A percentile compares a stretch with the other conserved stretches of the same genome.
Evolutionary conservation across 371 early-diverging fungal genomes (phyloP).

Genomic region (Apophysomyces trapeziformis): DNA sequence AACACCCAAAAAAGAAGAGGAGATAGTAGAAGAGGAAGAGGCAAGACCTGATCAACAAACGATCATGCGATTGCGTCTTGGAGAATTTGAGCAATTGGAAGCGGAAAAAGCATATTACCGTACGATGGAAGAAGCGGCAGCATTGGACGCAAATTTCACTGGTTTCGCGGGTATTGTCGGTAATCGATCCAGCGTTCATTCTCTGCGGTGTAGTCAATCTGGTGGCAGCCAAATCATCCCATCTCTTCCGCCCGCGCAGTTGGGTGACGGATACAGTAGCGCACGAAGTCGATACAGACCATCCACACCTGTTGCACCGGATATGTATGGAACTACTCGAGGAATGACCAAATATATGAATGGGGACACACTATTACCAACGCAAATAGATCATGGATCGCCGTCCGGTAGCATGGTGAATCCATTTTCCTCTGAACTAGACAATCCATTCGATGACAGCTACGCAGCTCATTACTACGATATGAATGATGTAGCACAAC

Average conservation of each 20-base stretch:
- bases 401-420: constrained; percentile 3
- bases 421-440: constrained; percentile 29
- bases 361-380: not conserved
- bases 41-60: constrained; percentile 9
- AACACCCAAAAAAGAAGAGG: not conserved
- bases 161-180: constrained; percentile 42
- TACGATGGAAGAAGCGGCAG: constrained; percentile 41
- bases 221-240: constrained; percentile 14
- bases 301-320: constrained; percentile 13
- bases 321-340: constrained; percentile 12
- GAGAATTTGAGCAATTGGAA: constrained; percentile 43
- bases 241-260: constrained; percentile 36
- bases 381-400: not conserved
- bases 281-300: constrained; percentile 6
- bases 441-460: constrained; percentile 47
- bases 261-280: constrained; percentile 30
- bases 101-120: constrained; percentile 34
- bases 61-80: constrained; percentile 37
- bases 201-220: not conserved
- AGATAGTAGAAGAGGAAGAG: not conserved
- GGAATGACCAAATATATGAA: constrained; percentile 10
- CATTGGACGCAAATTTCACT: constrained; percentile 48
- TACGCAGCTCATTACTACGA: constrained; percentile 16
- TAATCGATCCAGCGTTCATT: constrained; percentile 14
- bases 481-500: constrained; percentile 6